Evolutionary conservation across 2,329 filamentous ascomycete species (phyloP).

Genomic region (Aotearoamyces nothofagi): DNA sequence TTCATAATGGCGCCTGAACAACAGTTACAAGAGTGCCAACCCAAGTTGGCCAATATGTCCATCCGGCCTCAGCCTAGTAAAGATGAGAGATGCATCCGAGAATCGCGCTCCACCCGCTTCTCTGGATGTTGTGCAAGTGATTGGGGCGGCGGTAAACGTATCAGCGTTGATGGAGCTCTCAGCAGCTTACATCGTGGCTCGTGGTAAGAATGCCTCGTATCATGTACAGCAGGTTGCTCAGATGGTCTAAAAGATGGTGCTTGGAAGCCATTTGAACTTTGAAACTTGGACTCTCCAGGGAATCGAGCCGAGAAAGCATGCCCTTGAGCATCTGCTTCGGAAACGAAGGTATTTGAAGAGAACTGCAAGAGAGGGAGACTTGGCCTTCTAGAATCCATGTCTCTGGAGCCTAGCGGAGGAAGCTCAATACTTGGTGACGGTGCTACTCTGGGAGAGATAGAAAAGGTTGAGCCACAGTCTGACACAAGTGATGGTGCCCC

Average conservation of each 20-base stretch:
- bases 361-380: constrained; percentile 16
- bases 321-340: constrained; percentile 11
- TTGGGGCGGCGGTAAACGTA: constrained; percentile 17
- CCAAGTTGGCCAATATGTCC: too few relatives aligned
- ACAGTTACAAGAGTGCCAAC: too few relatives aligned
- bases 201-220: constrained; percentile 9
- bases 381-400: constrained; percentile 12
- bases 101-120: constrained; percentile 11
- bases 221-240: not conserved
- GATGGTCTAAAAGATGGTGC: constrained; percentile 7
- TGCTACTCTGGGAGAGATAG: constrained; percentile 33
- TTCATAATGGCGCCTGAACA: too few relatives aligned
- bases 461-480: constrained; percentile 48
- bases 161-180: constrained; percentile 17
- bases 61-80: constrained; percentile 15
- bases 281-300: constrained; percentile 8
- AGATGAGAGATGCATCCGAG: constrained; percentile 18
- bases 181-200: constrained; percentile 9
- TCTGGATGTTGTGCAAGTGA: constrained; percentile 6
- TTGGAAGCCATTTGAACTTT: constrained; percentile 5
- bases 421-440: constrained; percentile 17
- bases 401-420: constrained; percentile 13
- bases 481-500: constrained; percentile 55
- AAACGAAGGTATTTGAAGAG: constrained; percentile 9
- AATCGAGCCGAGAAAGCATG: constrained; percentile 11